phyloP scores from a whole-genome alignment of 768 basidiomycete genomes.

The Mycena indigotica region DNA sequence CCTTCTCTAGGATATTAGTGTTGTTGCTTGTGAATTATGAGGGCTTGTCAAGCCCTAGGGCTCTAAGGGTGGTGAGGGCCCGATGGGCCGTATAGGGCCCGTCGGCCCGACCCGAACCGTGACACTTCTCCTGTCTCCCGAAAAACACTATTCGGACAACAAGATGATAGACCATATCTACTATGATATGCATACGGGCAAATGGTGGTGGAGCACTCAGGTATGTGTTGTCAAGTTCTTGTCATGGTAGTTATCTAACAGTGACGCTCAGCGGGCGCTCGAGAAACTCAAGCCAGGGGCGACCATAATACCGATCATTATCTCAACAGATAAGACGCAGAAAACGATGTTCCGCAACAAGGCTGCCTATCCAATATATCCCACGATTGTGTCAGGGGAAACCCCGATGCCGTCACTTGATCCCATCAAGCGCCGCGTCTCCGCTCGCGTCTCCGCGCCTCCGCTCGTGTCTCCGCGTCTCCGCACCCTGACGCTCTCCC shows the following conservation, averaged over 20 bases:
- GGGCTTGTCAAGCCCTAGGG: no score
- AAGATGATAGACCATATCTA: slow-evolving; percentile 24
- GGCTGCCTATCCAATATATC: slow-evolving; percentile 44
- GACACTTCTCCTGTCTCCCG: slow-evolving; percentile 32
- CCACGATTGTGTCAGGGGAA: no score
- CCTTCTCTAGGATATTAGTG: no score
- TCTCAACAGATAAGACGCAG: slow-evolving; percentile 49
- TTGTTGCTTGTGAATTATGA: no score
- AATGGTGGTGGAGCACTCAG: slow-evolving; percentile 57
- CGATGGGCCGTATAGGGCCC: no score
- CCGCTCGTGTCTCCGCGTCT: no score
- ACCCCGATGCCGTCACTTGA: no score
- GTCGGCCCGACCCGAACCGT: no score
- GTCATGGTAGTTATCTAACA: background rate
- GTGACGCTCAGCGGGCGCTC: slow-evolving; percentile 23
- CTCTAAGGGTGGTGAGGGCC: no score
- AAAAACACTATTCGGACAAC: slow-evolving; percentile 34
- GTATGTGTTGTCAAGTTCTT: slow-evolving; percentile 29
- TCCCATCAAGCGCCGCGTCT: no score
- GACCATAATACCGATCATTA: slow-evolving; percentile 44
- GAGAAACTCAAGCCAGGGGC: slow-evolving; percentile 28
- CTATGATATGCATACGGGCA: slow-evolving; percentile 48
- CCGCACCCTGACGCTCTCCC: no score
- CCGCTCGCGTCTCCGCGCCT: no score
- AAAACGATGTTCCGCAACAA: slow-evolving; percentile 44